A percentile compares a stretch with the other conserved stretches of the same genome.
Conservation (phyloP, 768 basidiomycete species). For the Pisolithus microcarpus region DNA sequence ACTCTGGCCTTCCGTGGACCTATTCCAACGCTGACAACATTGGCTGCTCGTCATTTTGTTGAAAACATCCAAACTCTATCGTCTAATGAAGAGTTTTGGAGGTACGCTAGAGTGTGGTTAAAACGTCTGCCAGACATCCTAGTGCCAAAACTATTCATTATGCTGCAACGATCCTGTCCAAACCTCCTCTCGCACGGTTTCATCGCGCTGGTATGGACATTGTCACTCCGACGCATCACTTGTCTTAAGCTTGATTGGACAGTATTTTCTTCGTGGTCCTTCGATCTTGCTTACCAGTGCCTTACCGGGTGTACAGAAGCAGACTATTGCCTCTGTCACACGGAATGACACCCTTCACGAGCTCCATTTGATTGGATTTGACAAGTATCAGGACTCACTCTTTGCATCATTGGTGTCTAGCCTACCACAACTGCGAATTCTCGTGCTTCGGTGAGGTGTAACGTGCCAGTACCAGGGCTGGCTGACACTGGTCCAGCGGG, state of each 20-base stretch:
- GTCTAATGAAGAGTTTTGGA: slow-evolving; percentile 33
- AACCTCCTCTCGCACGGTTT: slow-evolving; percentile 46
- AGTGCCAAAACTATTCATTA: slow-evolving; percentile 43
- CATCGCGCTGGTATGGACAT: slow-evolving; percentile 43
- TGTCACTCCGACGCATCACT: neutral
- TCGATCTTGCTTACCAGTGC: slow-evolving; percentile 40
- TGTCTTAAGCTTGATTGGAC: neutral
- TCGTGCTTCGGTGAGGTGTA: slow-evolving; percentile 48
- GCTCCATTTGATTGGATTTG: slow-evolving; percentile 46
- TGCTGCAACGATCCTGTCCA: slow-evolving; percentile 44
- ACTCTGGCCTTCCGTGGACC: slow-evolving; percentile 21
- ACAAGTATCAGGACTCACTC: slow-evolving; percentile 42
- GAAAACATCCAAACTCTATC: slow-evolving; percentile 36
- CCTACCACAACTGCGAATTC: slow-evolving; percentile 37
- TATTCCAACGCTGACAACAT: slow-evolving; percentile 39
- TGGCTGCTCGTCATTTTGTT: slow-evolving; percentile 50
- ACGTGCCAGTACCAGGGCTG: slow-evolving; percentile 2
- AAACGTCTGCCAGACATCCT: slow-evolving; percentile 46
- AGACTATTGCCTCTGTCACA: slow-evolving; percentile 42
- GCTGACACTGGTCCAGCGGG: slow-evolving; percentile 35
- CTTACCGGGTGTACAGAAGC: slow-evolving; percentile 45
- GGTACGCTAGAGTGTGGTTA: slow-evolving; percentile 33
- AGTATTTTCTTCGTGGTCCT: slow-evolving; percentile 57
- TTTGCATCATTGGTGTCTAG: slow-evolving; percentile 46
- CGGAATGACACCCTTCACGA: slow-evolving; percentile 30